phyloP scores from a whole-genome alignment of 768 basidiomycete species.

The Leucosporidium scottii region DNA sequence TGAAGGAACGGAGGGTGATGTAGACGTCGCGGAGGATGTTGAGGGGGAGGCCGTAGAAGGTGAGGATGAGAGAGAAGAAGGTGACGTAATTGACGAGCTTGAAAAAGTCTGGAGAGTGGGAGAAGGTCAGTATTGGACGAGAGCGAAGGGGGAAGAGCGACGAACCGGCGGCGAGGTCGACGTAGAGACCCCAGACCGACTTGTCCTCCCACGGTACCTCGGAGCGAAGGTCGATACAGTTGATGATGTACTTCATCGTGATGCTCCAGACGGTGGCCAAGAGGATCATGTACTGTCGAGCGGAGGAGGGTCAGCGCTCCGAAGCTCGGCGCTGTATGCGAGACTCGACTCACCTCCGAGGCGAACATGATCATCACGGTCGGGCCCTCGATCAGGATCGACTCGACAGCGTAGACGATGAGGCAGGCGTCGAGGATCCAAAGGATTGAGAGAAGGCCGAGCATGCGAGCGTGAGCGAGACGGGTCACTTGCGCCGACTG shows the following conservation, averaged over 20 bases:
- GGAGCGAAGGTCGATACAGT: slow-evolving; percentile 66
- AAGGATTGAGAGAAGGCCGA: slow-evolving; percentile 63
- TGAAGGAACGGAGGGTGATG: slow-evolving; percentile 86
- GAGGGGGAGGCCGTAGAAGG: slow-evolving; percentile 86
- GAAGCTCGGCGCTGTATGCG: background rate
- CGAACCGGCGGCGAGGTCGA: slow-evolving; percentile 82
- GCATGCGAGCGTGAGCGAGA: slow-evolving; percentile 79
- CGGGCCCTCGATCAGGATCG: slow-evolving; percentile 67
- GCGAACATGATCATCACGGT: slow-evolving; percentile 92
- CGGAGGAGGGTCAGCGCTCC: background rate
- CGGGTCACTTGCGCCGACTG: slow-evolving; percentile 83
- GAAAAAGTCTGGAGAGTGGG: slow-evolving; percentile 62
- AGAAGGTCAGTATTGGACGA: background rate
- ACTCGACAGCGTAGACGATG: slow-evolving; percentile 73
- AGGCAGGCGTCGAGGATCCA: slow-evolving; percentile 68
- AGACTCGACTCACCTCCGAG: slow-evolving; percentile 59
- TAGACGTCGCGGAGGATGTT: slow-evolving; percentile 98
- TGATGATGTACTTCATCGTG: slow-evolving; percentile 73
- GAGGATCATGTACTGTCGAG: slow-evolving; percentile 71
- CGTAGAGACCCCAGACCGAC: slow-evolving; percentile 93
- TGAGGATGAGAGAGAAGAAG: slow-evolving; percentile 90
- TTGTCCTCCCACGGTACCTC: slow-evolving; percentile 95
- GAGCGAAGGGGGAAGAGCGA: slow-evolving; percentile 2
- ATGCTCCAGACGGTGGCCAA: slow-evolving; percentile 72
- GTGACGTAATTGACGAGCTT: slow-evolving; percentile 85